Conservation (phyloP, 768 basidiomycete genomes). For the Termitomyces sp. region DNA sequence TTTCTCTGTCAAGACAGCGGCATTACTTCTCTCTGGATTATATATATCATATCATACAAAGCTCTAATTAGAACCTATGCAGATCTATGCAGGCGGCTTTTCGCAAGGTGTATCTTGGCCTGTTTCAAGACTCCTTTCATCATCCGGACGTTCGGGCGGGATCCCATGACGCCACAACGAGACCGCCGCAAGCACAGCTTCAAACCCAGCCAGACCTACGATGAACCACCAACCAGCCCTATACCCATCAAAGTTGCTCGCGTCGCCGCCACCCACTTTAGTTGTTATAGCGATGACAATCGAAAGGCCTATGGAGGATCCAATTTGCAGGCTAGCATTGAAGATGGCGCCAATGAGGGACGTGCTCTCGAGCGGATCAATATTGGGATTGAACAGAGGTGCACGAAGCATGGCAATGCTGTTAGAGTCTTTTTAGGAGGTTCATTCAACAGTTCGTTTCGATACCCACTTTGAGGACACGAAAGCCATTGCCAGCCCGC, state of each 20-base stretch:
- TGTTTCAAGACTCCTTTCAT: neutral
- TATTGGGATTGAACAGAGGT: constrained; percentile 35
- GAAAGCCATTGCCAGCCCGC: constrained; percentile 35
- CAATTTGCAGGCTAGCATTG: constrained; percentile 47
- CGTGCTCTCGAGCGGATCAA: constrained; percentile 19
- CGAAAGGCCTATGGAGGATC: constrained; percentile 40
- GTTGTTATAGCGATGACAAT: constrained; percentile 22
- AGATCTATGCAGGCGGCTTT: neutral
- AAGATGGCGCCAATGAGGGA: constrained; percentile 44
- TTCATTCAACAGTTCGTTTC: neutral
- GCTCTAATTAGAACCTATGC: neutral
- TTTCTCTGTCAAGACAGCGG: neutral
- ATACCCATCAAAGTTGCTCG: constrained; percentile 6
- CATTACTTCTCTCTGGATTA: neutral
- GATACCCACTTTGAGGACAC: constrained; percentile 38
- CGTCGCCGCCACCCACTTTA: constrained; percentile 23
- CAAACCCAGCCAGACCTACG: constrained; percentile 11
- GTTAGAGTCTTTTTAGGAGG: neutral
- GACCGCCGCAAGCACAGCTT: constrained; percentile 8
- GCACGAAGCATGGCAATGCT: constrained; percentile 46
- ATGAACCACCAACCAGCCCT: constrained; percentile 14
- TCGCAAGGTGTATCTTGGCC: neutral
- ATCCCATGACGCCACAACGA: neutral
- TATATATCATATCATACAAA: neutral
- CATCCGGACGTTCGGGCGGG: neutral